Base-by-base conservation (phyloP, 306 rosid species). In the Leucaena leucocephala region DNA sequence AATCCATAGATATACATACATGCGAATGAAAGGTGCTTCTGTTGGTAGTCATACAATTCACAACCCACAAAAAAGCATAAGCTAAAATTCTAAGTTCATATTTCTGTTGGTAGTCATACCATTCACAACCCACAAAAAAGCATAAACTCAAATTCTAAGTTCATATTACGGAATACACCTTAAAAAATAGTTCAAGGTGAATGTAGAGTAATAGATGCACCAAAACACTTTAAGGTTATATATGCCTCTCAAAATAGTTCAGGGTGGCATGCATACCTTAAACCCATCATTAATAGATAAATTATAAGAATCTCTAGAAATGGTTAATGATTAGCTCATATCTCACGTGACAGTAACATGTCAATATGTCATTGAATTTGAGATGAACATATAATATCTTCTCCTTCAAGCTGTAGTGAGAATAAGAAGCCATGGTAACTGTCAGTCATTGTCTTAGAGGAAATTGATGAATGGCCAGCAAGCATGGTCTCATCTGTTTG, bases 401-500 rank as follows among this genome's bases (percentile, higher is more conserved):
- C 42, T 9, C 70, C 44, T 36, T 14, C 44, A 35, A 35, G 68
- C 21, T 16, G 70, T 65, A 16, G 27, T 16, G 46, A 65, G 38
- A 65, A 38, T 61, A 33, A 61, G 67, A 65, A 65, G 27, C 70
- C 7, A 38, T 16, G 46, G 46, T 16, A 44, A 68, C 36, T 5
- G 52, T 68, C 72, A 46, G 35, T 78, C 71, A 9, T 8, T 50
- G 65, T 84, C 82, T 22, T 4, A 8, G n/a, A 6, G 7, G 62
- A 75, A 43, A 67, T 74, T n/a, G n/a, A 59, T 50, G 68, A 69
- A 15, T 55, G 49, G 48, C 72, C 9, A 73, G 27, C 78, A 59
- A 58, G 66, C 27, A 33, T 13, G 19, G 38, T 19, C 78, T 67
- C 68, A 61, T 36, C 48, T 62, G 65, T 81, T 36, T 55, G 36